phyloP scores from a whole-genome alignment of 1,139 yeast genomes.

The Wickerhamomyces sp. region DNA sequence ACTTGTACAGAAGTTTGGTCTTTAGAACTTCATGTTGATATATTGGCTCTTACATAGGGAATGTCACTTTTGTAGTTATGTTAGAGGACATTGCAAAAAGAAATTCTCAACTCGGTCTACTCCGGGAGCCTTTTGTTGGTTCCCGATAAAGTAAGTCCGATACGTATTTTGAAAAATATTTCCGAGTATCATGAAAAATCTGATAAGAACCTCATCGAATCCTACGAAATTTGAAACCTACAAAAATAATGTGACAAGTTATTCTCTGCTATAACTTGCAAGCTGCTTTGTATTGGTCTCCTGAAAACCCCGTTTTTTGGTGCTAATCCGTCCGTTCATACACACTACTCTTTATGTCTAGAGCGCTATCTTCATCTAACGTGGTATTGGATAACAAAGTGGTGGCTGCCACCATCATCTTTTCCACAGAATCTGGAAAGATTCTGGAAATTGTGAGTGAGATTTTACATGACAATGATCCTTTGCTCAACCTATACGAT shows the following conservation, averaged over 20 bases:
- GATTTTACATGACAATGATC: conserved; percentile 35
- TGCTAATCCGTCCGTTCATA: too few species aligned
- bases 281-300: too few species aligned
- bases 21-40: background rate
- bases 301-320: too few species aligned
- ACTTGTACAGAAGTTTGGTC: conserved; percentile 10
- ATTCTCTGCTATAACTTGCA: too few species aligned
- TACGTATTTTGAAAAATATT: too few species aligned
- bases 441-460: conserved; percentile 44
- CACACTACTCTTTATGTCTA: too few species aligned
- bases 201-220: background rate
- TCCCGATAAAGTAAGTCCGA: background rate
- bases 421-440: conserved; percentile 58
- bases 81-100: too few species aligned
- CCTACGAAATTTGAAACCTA: too few species aligned
- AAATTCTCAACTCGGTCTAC: background rate
- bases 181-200: too few species aligned
- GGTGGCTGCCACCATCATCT: conserved; percentile 64
- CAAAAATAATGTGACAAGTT: too few species aligned
- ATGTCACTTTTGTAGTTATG: too few species aligned
- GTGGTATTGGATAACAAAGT: conserved; percentile 52
- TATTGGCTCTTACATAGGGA: too few species aligned
- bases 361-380: conserved; percentile 59
- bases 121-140: background rate
- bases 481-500: conserved; percentile 36